These are phyloP conservation scores for Coniochaeta prunicola DNA, from an alignment of 2,329 filamentous ascomycete genomes.

Conservation along the genomic window DNA sequence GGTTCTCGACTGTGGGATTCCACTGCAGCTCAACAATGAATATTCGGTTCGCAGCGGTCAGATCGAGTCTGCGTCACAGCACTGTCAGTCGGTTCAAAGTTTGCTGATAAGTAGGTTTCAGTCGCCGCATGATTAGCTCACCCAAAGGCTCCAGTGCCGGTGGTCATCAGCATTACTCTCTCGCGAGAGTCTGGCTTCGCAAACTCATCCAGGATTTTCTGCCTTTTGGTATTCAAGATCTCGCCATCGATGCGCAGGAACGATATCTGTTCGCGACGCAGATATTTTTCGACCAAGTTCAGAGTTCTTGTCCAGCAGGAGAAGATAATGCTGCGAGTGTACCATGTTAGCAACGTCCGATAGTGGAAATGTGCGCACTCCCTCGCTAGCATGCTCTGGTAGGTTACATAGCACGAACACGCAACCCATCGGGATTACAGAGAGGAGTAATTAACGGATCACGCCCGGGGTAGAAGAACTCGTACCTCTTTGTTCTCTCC, in stretches of 20 bases:
- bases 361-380: no score
- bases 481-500: slow-evolving; percentile 17
- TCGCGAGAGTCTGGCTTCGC: slow-evolving; percentile 10
- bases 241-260: slow-evolving; percentile 37
- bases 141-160: slow-evolving; percentile 43
- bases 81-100: neutral
- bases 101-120: neutral
- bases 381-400: neutral
- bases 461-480: neutral
- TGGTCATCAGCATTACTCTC: slow-evolving; percentile 43
- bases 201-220: slow-evolving; percentile 31
- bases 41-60: slow-evolving; percentile 38
- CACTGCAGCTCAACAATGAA: slow-evolving; percentile 47
- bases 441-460: neutral
- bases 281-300: slow-evolving; percentile 23
- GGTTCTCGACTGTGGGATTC: slow-evolving; percentile 45
- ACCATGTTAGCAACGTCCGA: neutral
- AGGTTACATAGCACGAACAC: neutral
- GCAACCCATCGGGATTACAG: neutral
- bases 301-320: slow-evolving; percentile 38
- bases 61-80: slow-evolving; percentile 29
- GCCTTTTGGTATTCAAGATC: slow-evolving; percentile 24
- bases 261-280: slow-evolving; percentile 17
- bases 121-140: slow-evolving; percentile 18
- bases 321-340: slow-evolving; percentile 31